These are phyloP conservation scores for Cucumis sativus DNA, from an alignment of 306 rosid species.

Conservation along the genomic window DNA sequence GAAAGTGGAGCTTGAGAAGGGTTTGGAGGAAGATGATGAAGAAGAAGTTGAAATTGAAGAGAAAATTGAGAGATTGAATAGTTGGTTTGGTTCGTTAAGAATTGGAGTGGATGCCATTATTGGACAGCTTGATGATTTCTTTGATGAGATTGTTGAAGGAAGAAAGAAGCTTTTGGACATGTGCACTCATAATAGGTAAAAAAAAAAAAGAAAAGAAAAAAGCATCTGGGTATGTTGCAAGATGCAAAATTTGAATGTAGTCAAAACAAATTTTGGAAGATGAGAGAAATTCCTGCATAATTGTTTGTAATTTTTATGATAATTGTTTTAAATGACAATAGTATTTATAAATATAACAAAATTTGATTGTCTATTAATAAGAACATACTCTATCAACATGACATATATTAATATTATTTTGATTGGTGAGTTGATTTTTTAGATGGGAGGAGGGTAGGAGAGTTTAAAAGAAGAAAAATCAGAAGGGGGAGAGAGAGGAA, in stretches of 20 bases:
- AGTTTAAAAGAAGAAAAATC: neutral
- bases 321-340: no score
- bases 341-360: no score
- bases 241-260: neutral
- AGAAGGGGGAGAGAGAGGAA: neutral
- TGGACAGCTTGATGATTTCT: conserved; percentile 80
- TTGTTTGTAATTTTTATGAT: neutral
- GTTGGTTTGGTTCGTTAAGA: conserved; percentile 50
- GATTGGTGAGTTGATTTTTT: no score
- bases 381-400: no score
- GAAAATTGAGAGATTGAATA: conserved; percentile 32
- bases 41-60: neutral
- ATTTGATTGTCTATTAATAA: no score
- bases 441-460: no score
- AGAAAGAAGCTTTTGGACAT: conserved; percentile 84
- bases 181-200: conserved; percentile 50
- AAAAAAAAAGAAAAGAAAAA: conserved; percentile 6
- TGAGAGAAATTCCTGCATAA: neutral
- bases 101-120: conserved; percentile 52
- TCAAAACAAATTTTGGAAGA: neutral
- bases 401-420: no score
- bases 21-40: conserved; percentile 12
- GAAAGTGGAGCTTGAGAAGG: conserved; percentile 41
- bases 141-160: conserved; percentile 82
- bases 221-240: neutral